These are phyloP conservation scores for Chamaecrista fasciculata DNA, from an alignment of 306 rosid genomes.

Conservation along the genomic window DNA sequence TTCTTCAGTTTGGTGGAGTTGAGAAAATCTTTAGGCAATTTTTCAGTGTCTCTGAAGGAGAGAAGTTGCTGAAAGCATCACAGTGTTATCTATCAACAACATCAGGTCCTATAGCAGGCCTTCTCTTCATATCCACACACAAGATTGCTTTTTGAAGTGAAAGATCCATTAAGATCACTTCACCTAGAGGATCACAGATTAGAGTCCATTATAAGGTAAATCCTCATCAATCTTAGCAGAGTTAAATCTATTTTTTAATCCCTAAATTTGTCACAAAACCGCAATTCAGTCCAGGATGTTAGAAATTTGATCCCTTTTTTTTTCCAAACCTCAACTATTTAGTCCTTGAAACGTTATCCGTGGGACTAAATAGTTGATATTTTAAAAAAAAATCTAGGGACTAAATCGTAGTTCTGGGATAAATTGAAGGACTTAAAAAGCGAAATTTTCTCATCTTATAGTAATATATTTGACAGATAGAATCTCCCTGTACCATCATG, in stretches of 20 bases:
- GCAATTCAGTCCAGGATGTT: too few relatives aligned
- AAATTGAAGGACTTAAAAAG: too few relatives aligned
- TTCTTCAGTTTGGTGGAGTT: constrained; percentile 51
- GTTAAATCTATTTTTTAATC: constrained; percentile 36
- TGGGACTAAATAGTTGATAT: too few relatives aligned
- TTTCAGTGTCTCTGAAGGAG: constrained; percentile 42
- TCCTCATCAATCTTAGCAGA: too few relatives aligned
- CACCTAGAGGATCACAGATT: constrained; percentile 33
- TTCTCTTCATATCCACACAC: constrained; percentile 58
- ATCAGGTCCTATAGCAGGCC: constrained; percentile 64
- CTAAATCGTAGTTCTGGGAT: too few relatives aligned
- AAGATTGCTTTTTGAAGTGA: constrained; percentile 66
- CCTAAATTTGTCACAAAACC: too few relatives aligned
- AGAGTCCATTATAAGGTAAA: constrained; percentile 49
- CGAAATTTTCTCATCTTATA: neutral
- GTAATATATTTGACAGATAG: too few relatives aligned
- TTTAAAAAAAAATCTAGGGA: too few relatives aligned
- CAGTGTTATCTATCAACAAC: constrained; percentile 62
- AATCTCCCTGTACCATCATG: neutral
- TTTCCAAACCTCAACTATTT: too few relatives aligned
- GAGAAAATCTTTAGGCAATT: constrained; percentile 42
- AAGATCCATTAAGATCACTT: constrained; percentile 42
- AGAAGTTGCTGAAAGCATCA: constrained; percentile 44
- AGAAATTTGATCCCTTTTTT: too few relatives aligned
- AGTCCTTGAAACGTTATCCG: too few relatives aligned